Evolutionary conservation across 768 basidiomycete species (phyloP), one percentile per base, ranked within the genome.

Genomic region (Trametes maxima): DNA sequence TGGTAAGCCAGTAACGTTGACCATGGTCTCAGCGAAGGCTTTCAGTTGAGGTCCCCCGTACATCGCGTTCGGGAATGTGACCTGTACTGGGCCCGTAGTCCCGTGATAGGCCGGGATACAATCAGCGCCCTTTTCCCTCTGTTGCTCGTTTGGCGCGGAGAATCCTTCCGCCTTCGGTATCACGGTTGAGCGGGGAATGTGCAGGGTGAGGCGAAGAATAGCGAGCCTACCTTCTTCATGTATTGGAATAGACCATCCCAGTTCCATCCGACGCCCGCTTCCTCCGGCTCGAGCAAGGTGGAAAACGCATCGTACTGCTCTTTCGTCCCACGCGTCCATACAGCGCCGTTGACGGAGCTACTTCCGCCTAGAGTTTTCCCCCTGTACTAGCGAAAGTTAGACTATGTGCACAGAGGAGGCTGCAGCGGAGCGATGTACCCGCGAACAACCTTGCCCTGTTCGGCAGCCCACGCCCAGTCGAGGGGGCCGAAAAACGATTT

Each of bases 21-120:
- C 73, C 47, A 84, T 78, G 2, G 83, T 80, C 54, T 77, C 60
- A 44, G 81, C 69, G 67, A 85, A 86, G 19, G 83, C 84, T 11
- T 37, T 22, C 53, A 46, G 47, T 35, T 63, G 52, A 1, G 62
- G 62, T 12, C 62, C 62, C 6, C 83, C 82, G 62, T 82, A 85
- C 80, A 85, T 85, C 7, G 65, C 69, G 67, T 63, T 79, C n/a
- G 78, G 81, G 65, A 77, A 81, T 1, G 81, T 80, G 19, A 82
- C 82, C 62, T 83, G 81, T 0, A 86, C 78, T 3, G 84, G 84
- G 0, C 85, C 85, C 1, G 71, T 57, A 19, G 73, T 77, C 5
- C 84, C 84, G 65, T 86, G 84, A 63, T 82, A 85, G 6, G 73
- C 72, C 33, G 2, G 72, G 69, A 57, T 81, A 74, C 5, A 69